Conservation (phyloP, 2,329 filamentous ascomycete genomes). For the Curvularia sp. region DNA sequence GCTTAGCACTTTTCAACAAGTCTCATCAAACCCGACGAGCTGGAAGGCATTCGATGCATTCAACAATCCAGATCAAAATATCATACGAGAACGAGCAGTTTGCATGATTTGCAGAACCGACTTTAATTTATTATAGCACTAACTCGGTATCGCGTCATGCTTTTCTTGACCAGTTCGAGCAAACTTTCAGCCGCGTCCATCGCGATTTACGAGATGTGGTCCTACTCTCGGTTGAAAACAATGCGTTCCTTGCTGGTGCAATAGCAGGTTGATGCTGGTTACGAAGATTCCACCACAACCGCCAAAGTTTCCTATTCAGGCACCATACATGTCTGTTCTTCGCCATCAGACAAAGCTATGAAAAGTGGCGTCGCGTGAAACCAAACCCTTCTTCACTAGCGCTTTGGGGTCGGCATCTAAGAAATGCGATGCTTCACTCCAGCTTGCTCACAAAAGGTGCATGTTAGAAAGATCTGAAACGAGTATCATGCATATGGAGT, state of each 20-base stretch:
- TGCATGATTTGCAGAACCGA: neutral
- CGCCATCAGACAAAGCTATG: neutral
- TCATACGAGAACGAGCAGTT: neutral
- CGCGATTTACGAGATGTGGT: neutral
- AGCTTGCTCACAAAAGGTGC: constrained; percentile 40
- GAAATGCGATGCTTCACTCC: constrained; percentile 33
- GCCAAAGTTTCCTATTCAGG: neutral
- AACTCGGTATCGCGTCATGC: neutral
- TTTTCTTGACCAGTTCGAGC: neutral
- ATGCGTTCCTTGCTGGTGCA: no score
- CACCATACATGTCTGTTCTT: neutral
- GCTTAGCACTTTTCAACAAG: neutral
- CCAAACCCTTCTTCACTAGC: constrained; percentile 40
- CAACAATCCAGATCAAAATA: neutral
- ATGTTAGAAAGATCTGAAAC: constrained; percentile 42
- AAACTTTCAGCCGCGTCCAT: neutral
- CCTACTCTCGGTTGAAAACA: neutral
- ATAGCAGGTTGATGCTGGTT: neutral
- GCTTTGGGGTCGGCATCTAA: constrained; percentile 33
- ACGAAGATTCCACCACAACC: neutral
- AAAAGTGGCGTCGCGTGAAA: constrained; percentile 21
- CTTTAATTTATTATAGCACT: no score
- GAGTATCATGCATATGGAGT: constrained; percentile 35
- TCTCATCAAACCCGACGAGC: neutral
- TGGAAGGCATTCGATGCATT: neutral